These are phyloP conservation scores for Scedosporium dehoogii DNA, from an alignment of 2,329 filamentous ascomycete species.

Conservation along the genomic window DNA sequence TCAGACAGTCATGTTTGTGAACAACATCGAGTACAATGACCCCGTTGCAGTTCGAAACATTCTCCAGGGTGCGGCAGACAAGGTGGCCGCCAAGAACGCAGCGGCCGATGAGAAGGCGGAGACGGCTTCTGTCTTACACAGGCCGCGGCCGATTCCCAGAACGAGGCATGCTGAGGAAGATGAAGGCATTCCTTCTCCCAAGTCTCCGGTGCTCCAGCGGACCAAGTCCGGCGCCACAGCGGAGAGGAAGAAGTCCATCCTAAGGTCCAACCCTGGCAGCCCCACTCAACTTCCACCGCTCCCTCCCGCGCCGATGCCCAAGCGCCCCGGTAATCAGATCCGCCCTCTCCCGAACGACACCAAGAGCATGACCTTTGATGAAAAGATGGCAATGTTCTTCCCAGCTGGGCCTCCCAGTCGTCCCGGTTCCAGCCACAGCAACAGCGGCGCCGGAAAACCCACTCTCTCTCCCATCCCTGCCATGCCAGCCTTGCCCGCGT, in stretches of 20 bases:
- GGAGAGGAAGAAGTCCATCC: conserved; percentile 32
- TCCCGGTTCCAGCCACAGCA: not conserved
- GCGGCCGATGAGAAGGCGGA: conserved; percentile 10
- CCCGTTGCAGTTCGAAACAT: conserved; percentile 38
- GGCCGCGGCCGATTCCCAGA: conserved; percentile 46
- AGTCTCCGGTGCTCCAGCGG: conserved; percentile 31
- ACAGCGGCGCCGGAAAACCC: conserved; percentile 8
- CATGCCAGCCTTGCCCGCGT: conserved; percentile 27
- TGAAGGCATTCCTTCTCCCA: conserved; percentile 28
- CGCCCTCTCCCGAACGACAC: conserved; percentile 40
- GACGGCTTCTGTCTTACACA: conserved; percentile 37
- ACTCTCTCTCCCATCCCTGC: conserved; percentile 27
- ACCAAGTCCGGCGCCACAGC: conserved; percentile 40
- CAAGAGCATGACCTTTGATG: conserved; percentile 48
- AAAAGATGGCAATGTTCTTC: conserved; percentile 45
- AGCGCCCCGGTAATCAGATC: conserved; percentile 14
- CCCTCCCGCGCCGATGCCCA: conserved; percentile 34
- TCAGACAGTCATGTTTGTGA: conserved; percentile 45
- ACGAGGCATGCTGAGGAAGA: conserved; percentile 29
- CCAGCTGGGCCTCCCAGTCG: conserved; percentile 19
- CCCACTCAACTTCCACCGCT: conserved; percentile 42
- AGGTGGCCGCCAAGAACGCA: conserved; percentile 14
- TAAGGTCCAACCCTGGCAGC: conserved; percentile 32
- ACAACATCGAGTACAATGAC: conserved; percentile 45
- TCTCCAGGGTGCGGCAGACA: conserved; percentile 31